phyloP scores from a whole-genome alignment of 371 early-diverging fungal species.

The Cokeromyces recurvatus region DNA sequence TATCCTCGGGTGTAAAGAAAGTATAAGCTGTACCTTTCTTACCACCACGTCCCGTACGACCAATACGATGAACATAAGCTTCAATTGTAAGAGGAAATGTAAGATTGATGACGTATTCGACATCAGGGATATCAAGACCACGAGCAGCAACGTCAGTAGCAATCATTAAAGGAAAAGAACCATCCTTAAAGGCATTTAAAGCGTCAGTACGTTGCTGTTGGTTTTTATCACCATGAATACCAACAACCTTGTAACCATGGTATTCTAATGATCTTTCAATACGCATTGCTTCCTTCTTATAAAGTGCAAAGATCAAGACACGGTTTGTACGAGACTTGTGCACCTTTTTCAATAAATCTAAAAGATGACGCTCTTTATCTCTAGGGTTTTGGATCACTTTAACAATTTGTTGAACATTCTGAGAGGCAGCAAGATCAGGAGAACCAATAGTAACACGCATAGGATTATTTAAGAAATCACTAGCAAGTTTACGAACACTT shows the following conservation, averaged over 20 bases:
- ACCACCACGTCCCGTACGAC: slow-evolving; percentile 97
- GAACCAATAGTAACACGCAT: slow-evolving; percentile 93
- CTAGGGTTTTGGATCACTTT: slow-evolving; percentile 68
- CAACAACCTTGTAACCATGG: slow-evolving; percentile 78
- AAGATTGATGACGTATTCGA: slow-evolving; percentile 97
- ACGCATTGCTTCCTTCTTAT: slow-evolving; percentile 91
- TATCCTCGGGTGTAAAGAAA: slow-evolving; percentile 93
- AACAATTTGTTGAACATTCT: slow-evolving; percentile 90
- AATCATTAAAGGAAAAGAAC: slow-evolving; percentile 71
- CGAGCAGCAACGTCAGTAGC: slow-evolving; percentile 96
- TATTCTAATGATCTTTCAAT: slow-evolving; percentile 66
- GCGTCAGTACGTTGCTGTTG: slow-evolving; percentile 71
- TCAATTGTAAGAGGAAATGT: slow-evolving; percentile 97
- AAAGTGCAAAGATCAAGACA: slow-evolving; percentile 87
- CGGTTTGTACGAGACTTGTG: slow-evolving; percentile 76
- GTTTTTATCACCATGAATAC: slow-evolving; percentile 83
- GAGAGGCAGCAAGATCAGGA: slow-evolving; percentile 87
- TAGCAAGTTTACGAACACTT: slow-evolving; percentile 81
- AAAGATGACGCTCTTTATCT: slow-evolving; percentile 77
- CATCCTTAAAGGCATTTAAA: slow-evolving; percentile 69
- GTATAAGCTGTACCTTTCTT: slow-evolving; percentile 89
- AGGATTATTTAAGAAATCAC: slow-evolving; percentile 78
- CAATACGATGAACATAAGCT: slow-evolving; percentile 91
- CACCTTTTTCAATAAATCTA: slow-evolving; percentile 76
- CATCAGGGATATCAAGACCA: slow-evolving; percentile 96